Evolutionary conservation across 2,329 filamentous ascomycete genomes (phyloP).

Genomic region (Botrytis paeoniae): DNA sequence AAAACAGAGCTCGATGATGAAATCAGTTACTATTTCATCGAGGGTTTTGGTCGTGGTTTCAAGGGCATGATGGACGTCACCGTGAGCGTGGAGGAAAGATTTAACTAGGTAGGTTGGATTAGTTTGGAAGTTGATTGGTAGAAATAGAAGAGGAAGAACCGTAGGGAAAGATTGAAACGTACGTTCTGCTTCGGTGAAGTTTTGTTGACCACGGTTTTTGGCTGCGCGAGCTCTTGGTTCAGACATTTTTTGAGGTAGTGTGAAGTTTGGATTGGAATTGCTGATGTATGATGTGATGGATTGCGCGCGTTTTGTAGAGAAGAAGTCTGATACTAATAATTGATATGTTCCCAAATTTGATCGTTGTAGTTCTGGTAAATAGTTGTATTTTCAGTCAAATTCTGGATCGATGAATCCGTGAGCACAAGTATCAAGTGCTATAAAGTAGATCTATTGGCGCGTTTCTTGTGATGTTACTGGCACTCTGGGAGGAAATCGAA

Average conservation of each 20-base stretch:
- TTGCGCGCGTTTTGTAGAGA: background rate
- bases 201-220: constrained; percentile 80
- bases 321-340: background rate
- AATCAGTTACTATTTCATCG: constrained; percentile 95
- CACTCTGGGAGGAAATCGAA: background rate
- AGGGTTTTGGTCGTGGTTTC: constrained; percentile 81
- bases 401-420: too few relatives aligned
- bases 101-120: constrained; percentile 50
- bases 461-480: background rate
- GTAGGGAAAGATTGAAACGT: constrained; percentile 36
- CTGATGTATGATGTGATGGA: background rate
- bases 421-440: background rate
- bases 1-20: constrained; percentile 91
- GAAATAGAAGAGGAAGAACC: background rate
- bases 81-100: constrained; percentile 74
- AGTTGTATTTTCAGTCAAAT: background rate
- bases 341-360: background rate
- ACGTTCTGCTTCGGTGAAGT: constrained; percentile 72
- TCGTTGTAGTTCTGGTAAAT: background rate
- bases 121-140: background rate
- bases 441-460: background rate
- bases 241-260: constrained; percentile 44
- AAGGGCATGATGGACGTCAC: constrained; percentile 74
- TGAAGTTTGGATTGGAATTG: background rate
- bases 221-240: constrained; percentile 74